Evolutionary conservation across 2,329 filamentous ascomycete genomes (phyloP).

Genomic region (Epichloe sibirici): DNA sequence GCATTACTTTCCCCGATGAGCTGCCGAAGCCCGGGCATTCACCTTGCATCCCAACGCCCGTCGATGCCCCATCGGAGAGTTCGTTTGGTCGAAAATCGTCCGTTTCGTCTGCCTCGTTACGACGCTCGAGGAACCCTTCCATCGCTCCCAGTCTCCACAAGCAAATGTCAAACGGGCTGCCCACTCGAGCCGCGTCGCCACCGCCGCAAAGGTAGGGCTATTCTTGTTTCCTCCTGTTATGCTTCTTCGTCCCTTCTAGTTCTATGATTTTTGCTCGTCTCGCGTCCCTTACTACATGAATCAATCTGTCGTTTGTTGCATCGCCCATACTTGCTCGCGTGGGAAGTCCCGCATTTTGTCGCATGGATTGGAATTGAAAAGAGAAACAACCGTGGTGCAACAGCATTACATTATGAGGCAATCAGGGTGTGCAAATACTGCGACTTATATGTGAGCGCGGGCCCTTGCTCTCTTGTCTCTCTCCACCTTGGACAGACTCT

Average conservation of each 20-base stretch:
- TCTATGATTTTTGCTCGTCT: background rate
- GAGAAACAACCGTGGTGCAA: background rate
- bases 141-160: background rate
- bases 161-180: background rate
- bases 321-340: background rate
- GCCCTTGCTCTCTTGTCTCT: background rate
- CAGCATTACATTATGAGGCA: background rate
- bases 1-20: constrained; percentile 23
- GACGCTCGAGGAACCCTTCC: constrained; percentile 2
- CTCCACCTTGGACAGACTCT: background rate
- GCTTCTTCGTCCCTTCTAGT: background rate
- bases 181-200: constrained; percentile 4
- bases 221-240: background rate
- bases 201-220: constrained; percentile 6
- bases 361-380: background rate
- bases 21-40: constrained; percentile 15
- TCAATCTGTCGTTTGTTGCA: background rate
- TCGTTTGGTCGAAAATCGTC: constrained; percentile 7
- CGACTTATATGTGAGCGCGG: background rate
- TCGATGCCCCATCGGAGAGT: constrained; percentile 4
- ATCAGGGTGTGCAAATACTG: background rate
- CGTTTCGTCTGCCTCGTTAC: constrained; percentile 5
- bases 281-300: background rate
- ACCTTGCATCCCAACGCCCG: constrained; percentile 3
- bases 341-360: background rate